Evolutionary conservation across 257 asterid genomes (phyloP).

Genomic region (Penstemon eatonii): DNA sequence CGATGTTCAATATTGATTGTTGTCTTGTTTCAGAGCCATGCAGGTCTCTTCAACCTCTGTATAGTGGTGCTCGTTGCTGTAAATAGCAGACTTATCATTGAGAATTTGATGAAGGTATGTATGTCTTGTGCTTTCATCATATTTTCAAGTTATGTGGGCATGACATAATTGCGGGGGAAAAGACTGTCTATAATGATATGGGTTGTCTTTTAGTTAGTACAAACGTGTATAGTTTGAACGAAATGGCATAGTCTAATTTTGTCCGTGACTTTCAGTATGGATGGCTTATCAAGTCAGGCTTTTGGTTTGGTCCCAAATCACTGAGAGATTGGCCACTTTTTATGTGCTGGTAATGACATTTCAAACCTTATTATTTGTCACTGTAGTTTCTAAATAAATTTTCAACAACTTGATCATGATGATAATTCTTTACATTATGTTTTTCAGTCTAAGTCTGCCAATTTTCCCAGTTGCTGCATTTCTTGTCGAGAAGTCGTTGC

Average conservation of each 20-base stretch:
- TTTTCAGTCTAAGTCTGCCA: conserved; percentile 82
- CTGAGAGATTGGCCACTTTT: conserved; percentile 93
- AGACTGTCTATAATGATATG: conserved; percentile 2
- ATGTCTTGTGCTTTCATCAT: neutral
- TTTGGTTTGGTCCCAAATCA: conserved; percentile 90
- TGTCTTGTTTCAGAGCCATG: conserved; percentile 85
- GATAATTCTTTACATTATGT: conserved; percentile 1
- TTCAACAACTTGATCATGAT: conserved; percentile 1
- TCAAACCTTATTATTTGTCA: conserved; percentile 1
- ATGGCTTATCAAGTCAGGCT: conserved; percentile 78
- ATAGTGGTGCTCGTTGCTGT: conserved; percentile 98
- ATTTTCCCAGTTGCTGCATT: conserved; percentile 81
- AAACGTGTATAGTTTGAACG: conserved; percentile 1
- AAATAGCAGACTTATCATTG: conserved; percentile 95
- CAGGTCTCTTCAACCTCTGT: conserved; percentile 97
- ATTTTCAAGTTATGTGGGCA: conserved; percentile 13
- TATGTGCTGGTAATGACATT: conserved; percentile 80
- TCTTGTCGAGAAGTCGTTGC: conserved; percentile 72
- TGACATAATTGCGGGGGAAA: neutral
- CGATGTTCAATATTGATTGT: conserved; percentile 30
- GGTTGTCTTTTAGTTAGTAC: conserved; percentile 17
- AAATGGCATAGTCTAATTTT: conserved; percentile 1
- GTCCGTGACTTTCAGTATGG: conserved; percentile 73
- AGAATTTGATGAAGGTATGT: conserved; percentile 93
- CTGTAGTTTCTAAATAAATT: conserved; percentile 1